Evolutionary conservation across 2,329 filamentous ascomycete genomes (phyloP).

Genomic region (Coniosporium tulheliwenetii): DNA sequence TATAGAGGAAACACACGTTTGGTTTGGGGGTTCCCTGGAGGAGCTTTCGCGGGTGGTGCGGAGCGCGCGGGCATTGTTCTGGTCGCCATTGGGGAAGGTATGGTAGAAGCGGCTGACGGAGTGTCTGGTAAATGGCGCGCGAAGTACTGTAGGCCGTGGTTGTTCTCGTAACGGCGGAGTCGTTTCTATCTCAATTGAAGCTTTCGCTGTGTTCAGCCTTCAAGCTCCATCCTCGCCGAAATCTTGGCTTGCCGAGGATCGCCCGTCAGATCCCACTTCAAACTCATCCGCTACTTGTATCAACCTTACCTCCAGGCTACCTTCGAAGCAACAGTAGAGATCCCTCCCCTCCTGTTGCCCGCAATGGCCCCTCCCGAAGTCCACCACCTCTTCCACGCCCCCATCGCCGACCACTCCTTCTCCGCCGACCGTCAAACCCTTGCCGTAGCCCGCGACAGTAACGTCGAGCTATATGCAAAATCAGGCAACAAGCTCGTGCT

Average conservation of each 20-base stretch:
- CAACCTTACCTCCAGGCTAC: no score
- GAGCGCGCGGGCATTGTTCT: conserved; percentile 23
- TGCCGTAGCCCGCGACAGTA: conserved; percentile 79
- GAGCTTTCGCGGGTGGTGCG: conserved; percentile 19
- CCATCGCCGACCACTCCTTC: conserved; percentile 97
- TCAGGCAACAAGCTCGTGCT: conserved; percentile 63
- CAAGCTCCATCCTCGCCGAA: no score
- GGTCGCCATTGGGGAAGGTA: conserved; percentile 8
- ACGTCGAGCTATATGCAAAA: conserved; percentile 73
- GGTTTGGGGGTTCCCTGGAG: conserved; percentile 49
- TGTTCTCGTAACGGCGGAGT: no score
- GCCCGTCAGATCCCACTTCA: no score
- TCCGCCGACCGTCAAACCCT: conserved; percentile 78
- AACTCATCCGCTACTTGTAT: no score
- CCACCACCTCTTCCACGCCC: conserved; percentile 90
- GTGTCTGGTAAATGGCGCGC: no score
- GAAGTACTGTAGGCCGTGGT: no score
- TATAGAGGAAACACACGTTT: conserved; percentile 43
- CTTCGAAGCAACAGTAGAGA: conserved; percentile 75
- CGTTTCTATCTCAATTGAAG: no score
- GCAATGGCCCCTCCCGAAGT: conserved; percentile 77
- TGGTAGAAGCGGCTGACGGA: no score
- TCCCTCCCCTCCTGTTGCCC: conserved; percentile 58
- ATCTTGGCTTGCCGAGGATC: no score
- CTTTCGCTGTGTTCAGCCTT: no score